Conservation (phyloP, 169 alveolate genomes). For the Cryptosporidium ryanae region DNA sequence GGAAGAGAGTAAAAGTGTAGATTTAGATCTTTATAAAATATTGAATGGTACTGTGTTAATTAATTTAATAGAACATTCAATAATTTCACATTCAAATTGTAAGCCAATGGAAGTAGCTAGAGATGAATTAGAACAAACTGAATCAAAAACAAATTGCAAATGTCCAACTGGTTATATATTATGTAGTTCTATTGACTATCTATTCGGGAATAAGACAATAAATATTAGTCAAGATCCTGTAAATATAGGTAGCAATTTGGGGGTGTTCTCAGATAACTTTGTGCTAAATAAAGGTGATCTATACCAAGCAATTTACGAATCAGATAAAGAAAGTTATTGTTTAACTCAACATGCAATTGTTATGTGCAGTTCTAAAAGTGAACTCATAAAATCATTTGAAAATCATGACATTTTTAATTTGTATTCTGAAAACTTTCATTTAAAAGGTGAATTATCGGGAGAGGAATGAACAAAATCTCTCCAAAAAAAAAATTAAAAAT, state of each 20-base stretch:
- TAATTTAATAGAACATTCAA: not conserved
- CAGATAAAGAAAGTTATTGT: not conserved
- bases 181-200: conserved; percentile 36
- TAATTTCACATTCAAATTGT: conserved; percentile 12
- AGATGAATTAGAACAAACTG: not conserved
- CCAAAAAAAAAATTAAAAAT: not conserved
- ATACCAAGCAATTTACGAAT: too few species aligned
- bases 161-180: conserved; percentile 33
- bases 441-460: not conserved
- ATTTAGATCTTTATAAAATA: conserved; percentile 1
- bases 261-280: too few species aligned
- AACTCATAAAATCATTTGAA: conserved; percentile 3
- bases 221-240: too few species aligned
- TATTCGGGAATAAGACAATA: conserved; percentile 17
- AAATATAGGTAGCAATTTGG: too few species aligned
- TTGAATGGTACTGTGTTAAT: conserved; percentile 3
- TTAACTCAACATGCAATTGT: conserved; percentile 8
- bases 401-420: not conserved
- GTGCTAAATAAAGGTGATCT: too few species aligned
- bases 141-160: not conserved
- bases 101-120: conserved; percentile 1
- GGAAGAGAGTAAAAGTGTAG: not conserved
- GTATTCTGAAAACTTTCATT: not conserved
- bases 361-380: conserved; percentile 34
- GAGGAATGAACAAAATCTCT: not conserved